Evolutionary conservation across 768 basidiomycete species (phyloP).

Genomic region (Mycena amicta): DNA sequence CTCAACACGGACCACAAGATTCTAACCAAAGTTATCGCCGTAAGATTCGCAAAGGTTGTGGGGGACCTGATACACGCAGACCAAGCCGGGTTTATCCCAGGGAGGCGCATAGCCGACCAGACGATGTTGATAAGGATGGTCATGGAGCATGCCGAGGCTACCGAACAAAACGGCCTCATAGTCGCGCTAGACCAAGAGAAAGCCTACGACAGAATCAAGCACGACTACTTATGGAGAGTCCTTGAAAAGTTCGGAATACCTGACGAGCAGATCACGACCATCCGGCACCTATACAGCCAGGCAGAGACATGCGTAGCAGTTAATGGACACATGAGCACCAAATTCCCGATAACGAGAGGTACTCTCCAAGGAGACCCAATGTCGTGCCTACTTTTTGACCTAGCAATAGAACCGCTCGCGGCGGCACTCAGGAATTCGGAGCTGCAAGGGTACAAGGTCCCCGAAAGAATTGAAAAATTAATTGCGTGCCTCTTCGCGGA

Average conservation of each 20-base stretch:
- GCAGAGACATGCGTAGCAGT: background rate
- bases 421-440: background rate
- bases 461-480: background rate
- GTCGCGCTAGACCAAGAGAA: too few relatives aligned
- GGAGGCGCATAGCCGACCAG: background rate
- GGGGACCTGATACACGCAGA: background rate
- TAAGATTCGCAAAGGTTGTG: background rate
- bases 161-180: background rate
- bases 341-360: background rate
- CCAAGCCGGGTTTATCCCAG: slow-evolving; percentile 25
- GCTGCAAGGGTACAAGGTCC: background rate
- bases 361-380: background rate
- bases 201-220: background rate
- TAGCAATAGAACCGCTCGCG: background rate
- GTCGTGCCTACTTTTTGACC: background rate
- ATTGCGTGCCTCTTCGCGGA: background rate
- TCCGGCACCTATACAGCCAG: background rate
- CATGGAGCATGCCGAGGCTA: background rate
- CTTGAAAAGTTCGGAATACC: too few relatives aligned
- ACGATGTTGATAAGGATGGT: background rate
- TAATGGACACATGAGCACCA: background rate
- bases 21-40: too few relatives aligned
- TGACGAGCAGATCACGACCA: background rate
- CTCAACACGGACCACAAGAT: too few relatives aligned
- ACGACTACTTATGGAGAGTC: background rate